Conservation (phyloP, 352 stramenopile genomes). For the Pythium brachiatum region DNA sequence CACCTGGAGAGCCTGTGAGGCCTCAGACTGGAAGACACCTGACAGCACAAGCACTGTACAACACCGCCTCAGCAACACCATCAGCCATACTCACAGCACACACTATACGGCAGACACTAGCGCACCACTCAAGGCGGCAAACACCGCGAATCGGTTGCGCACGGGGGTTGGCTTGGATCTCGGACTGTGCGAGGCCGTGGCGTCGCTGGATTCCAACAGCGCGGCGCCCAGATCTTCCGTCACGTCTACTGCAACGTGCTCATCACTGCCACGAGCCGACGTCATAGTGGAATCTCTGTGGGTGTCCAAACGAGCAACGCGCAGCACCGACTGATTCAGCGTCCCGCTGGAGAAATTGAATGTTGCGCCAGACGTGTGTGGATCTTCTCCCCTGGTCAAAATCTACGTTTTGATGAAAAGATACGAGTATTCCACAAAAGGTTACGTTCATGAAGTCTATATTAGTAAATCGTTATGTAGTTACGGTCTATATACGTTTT, state of each 20-base stretch:
- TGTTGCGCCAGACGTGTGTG: too few relatives aligned
- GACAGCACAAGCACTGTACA: conserved; percentile 9
- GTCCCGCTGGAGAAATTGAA: too few relatives aligned
- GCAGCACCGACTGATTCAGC: too few relatives aligned
- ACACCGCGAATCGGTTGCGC: background rate
- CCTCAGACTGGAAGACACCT: conserved; percentile 15
- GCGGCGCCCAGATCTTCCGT: background rate
- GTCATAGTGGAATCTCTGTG: too few relatives aligned
- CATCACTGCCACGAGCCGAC: background rate
- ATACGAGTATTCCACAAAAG: background rate
- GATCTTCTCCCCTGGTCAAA: background rate
- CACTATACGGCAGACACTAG: too few relatives aligned
- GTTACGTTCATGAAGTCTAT: background rate
- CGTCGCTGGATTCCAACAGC: background rate
- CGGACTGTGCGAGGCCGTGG: background rate
- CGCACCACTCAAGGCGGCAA: background rate
- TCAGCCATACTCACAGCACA: background rate
- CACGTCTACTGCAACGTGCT: background rate
- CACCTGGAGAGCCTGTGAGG: conserved; percentile 15
- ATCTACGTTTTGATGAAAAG: background rate
- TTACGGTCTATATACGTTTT: background rate
- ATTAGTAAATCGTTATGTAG: background rate
- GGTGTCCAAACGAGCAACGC: too few relatives aligned
- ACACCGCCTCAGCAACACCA: background rate
- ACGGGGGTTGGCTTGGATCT: background rate